Evolutionary conservation across 2,329 filamentous ascomycete genomes (phyloP).

Genomic region (Fusarium illudens): DNA sequence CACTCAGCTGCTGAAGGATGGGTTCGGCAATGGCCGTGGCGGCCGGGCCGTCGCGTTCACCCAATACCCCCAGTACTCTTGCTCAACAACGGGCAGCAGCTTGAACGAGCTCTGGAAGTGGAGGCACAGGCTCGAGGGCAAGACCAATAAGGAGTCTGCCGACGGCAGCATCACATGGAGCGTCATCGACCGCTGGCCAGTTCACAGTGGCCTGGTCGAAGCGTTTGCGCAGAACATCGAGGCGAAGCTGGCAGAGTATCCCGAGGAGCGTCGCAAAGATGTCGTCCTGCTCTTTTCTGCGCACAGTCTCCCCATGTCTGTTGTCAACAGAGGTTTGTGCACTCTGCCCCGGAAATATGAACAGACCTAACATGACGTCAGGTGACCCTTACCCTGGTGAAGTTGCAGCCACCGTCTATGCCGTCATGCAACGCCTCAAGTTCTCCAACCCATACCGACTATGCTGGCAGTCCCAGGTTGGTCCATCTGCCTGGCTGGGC

Average conservation of each 20-base stretch:
- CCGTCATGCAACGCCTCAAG: slow-evolving; percentile 91
- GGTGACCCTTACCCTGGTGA: slow-evolving; percentile 95
- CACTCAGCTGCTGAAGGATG: slow-evolving; percentile 80
- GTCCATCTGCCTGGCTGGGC: slow-evolving; percentile 92
- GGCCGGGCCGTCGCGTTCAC: slow-evolving; percentile 96
- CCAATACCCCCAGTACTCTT: slow-evolving; percentile 98
- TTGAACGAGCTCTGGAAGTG: slow-evolving; percentile 99
- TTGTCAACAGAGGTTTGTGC: slow-evolving; percentile 82
- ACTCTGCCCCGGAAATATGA: neutral
- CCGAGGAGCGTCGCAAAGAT: slow-evolving; percentile 77
- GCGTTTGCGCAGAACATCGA: slow-evolving; percentile 94
- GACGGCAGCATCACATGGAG: slow-evolving; percentile 89
- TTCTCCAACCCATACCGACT: slow-evolving; percentile 92
- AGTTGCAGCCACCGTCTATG: slow-evolving; percentile 93
- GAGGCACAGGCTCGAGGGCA: slow-evolving; percentile 86
- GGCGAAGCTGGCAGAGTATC: slow-evolving; percentile 83
- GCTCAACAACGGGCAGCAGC: slow-evolving; percentile 95
- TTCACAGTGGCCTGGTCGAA: slow-evolving; percentile 88
- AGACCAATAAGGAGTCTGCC: slow-evolving; percentile 61
- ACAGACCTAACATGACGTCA: slow-evolving; percentile 48
- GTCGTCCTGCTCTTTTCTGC: slow-evolving; percentile 94
- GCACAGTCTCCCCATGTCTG: slow-evolving; percentile 95
- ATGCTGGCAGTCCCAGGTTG: slow-evolving; percentile 98
- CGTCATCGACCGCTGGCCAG: slow-evolving; percentile 97
- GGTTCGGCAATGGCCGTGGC: slow-evolving; percentile 89